Percentiles rank a stretch among this genome's conserved stretches.
Evolutionary conservation across 2,329 filamentous ascomycete genomes (phyloP).

Genomic region (Xylaria sp.): DNA sequence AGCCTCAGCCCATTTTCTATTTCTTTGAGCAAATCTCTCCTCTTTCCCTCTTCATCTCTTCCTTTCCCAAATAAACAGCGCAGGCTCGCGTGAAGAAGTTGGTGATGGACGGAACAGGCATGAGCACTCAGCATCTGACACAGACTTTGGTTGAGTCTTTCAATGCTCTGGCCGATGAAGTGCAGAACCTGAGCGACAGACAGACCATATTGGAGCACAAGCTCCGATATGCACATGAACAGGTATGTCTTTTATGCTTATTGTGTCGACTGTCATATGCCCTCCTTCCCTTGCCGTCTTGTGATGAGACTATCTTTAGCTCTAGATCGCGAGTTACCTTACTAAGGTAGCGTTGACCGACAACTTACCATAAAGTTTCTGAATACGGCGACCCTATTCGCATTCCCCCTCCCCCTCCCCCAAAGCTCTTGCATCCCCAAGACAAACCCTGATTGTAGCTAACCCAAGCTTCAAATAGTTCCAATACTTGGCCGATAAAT

Average conservation of each 20-base stretch:
- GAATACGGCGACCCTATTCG: slow-evolving; percentile 45
- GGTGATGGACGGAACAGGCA: slow-evolving; percentile 46
- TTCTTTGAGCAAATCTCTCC: slow-evolving; percentile 27
- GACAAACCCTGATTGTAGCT: slow-evolving; percentile 16
- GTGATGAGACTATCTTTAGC: slow-evolving; percentile 70
- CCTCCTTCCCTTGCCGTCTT: slow-evolving; percentile 39
- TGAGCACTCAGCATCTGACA: slow-evolving; percentile 58
- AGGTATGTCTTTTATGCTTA: slow-evolving; percentile 59
- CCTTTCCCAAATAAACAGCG: slow-evolving; percentile 16
- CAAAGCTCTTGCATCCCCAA: neutral
- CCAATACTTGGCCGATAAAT: slow-evolving; percentile 73
- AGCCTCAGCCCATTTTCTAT: slow-evolving; percentile 30
- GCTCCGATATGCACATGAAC: slow-evolving; percentile 72
- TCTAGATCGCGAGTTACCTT: slow-evolving; percentile 82
- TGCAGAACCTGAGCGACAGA: slow-evolving; percentile 70
- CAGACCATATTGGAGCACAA: slow-evolving; percentile 75
- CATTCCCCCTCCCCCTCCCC: slow-evolving; percentile 27
- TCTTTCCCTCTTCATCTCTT: slow-evolving; percentile 14
- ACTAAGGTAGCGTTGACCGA: slow-evolving; percentile 69
- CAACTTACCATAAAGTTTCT: slow-evolving; percentile 57
- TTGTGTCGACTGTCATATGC: neutral
- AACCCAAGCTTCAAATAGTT: slow-evolving; percentile 58
- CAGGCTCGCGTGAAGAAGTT: slow-evolving; percentile 20
- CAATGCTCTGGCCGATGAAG: slow-evolving; percentile 71
- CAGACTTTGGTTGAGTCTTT: slow-evolving; percentile 72